Conservation (phyloP, 2,329 filamentous ascomycete genomes). For the Clarireedia monteithiana region DNA sequence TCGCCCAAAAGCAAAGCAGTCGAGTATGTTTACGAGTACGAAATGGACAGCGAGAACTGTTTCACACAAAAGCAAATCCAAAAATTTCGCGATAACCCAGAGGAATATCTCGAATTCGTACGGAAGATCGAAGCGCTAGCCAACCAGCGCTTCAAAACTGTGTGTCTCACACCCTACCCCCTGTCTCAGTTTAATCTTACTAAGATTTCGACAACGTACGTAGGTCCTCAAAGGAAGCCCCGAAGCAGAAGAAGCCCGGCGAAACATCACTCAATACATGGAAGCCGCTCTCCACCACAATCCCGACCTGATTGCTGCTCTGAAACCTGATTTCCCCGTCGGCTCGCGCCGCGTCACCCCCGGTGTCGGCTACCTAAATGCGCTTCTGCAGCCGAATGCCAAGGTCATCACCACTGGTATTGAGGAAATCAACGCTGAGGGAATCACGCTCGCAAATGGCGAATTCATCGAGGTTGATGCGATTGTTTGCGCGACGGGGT, state of each 20-base stretch:
- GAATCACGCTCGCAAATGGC: conserved; percentile 35
- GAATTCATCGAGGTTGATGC: conserved; percentile 28
- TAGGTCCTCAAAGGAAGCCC: conserved; percentile 3
- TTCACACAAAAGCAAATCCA: conserved; percentile 37
- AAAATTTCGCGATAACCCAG: conserved; percentile 39
- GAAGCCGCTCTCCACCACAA: conserved; percentile 39
- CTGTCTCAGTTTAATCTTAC: not conserved
- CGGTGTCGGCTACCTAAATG: conserved; percentile 38
- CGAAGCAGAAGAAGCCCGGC: conserved; percentile 1
- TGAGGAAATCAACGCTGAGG: conserved; percentile 36
- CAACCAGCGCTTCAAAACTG: conserved; percentile 27
- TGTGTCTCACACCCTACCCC: not conserved
- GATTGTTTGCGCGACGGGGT: conserved; percentile 32
- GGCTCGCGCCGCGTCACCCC: conserved; percentile 36
- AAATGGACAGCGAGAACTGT: conserved; percentile 31
- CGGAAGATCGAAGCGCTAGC: conserved; percentile 36
- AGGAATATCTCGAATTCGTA: conserved; percentile 39
- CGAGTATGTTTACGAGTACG: conserved; percentile 7
- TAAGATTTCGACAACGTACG: not conserved
- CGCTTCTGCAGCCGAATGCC: conserved; percentile 41
- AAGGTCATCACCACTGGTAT: conserved; percentile 42
- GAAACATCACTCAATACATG: conserved; percentile 35
- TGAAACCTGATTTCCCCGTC: conserved; percentile 34
- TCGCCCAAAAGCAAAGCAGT: conserved; percentile 32
- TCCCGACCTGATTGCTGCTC: conserved; percentile 39